A percentile compares a stretch with the other conserved stretches of the same genome.
Conservation (phyloP, 305 asterid species). For the Fraxinus paxiana region DNA sequence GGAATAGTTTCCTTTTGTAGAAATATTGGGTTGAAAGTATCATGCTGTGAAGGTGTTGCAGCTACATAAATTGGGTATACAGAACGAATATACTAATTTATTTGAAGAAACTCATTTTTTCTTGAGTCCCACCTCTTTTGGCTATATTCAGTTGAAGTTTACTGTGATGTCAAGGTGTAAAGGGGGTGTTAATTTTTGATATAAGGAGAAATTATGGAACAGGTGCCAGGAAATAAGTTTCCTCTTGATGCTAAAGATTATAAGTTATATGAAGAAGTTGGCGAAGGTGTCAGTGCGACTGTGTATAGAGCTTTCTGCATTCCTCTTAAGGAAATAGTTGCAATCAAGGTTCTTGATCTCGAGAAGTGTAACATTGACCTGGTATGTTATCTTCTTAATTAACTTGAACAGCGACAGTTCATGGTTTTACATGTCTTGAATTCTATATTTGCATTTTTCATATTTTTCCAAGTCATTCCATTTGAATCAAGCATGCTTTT, state of each 20-base stretch:
- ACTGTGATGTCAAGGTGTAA: conserved; percentile 23
- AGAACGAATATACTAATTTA: conserved; percentile 28
- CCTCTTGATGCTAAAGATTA: conserved; percentile 74
- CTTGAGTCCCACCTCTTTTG: conserved; percentile 13
- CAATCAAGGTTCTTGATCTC: conserved; percentile 96
- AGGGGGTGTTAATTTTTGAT: conserved; percentile 20
- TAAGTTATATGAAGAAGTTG: conserved; percentile 76
- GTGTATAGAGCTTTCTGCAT: conserved; percentile 79
- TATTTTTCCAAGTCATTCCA: conserved; percentile 9
- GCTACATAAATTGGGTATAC: conserved; percentile 17
- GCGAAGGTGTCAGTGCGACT: conserved; percentile 96
- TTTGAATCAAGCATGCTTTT: conserved; percentile 4
- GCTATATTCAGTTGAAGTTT: conserved; percentile 21
- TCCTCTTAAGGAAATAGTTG: conserved; percentile 73
- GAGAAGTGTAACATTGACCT: conserved; percentile 91
- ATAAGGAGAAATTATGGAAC: conserved; percentile 48
- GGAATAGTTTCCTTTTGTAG: conserved; percentile 13
- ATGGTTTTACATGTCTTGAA: conserved; percentile 1
- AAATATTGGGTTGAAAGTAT: conserved; percentile 5
- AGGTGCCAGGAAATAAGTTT: conserved; percentile 49
- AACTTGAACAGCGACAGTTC: conserved; percentile 1
- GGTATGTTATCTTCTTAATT: conserved; percentile 44
- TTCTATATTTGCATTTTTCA: conserved; percentile 4
- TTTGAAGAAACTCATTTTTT: conserved; percentile 28
- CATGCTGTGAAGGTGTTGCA: conserved; percentile 24